These are phyloP conservation scores for Tetrapyrgos nigripes DNA, from an alignment of 1,284 basidiomycete genomes.

Conservation along the genomic window DNA sequence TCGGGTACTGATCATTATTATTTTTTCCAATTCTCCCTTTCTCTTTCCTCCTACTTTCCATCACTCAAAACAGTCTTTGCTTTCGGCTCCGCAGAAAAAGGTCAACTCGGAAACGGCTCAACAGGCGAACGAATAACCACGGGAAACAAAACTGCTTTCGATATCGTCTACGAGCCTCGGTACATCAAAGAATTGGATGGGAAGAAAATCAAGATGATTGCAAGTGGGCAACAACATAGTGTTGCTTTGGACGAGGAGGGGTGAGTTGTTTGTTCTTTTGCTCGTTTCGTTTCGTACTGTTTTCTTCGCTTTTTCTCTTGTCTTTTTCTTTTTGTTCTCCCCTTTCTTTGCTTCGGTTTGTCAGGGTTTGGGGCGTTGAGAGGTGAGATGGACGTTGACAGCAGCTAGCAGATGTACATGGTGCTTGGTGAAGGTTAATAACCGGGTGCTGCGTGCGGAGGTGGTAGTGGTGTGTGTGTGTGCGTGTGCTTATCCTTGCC, in stretches of 20 bases:
- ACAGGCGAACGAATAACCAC: conserved; percentile 89
- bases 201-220: conserved; percentile 81
- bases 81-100: conserved; percentile 91
- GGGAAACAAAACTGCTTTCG: conserved; percentile 83
- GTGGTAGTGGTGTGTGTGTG: too few relatives aligned
- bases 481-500: too few relatives aligned
- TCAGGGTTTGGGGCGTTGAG: too few relatives aligned
- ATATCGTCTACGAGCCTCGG: conserved; percentile 78
- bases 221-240: conserved; percentile 88
- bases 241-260: conserved; percentile 84
- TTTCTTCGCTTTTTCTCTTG: not conserved
- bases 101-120: conserved; percentile 90
- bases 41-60: conserved; percentile 4
- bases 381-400: too few relatives aligned
- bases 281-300: not conserved
- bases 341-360: too few relatives aligned
- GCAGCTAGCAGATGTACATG: too few relatives aligned
- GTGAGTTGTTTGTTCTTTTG: conserved; percentile 38
- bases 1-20: not conserved
- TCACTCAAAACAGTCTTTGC: conserved; percentile 68
- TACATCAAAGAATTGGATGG: conserved; percentile 45
- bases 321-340: not conserved
- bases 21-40: not conserved
- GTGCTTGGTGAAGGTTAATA: too few relatives aligned
- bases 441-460: too few relatives aligned